Percentiles rank a stretch among this genome's conserved stretches.
Conservation (phyloP, 1,284 basidiomycete species). For the Marasmius fiardii region DNA sequence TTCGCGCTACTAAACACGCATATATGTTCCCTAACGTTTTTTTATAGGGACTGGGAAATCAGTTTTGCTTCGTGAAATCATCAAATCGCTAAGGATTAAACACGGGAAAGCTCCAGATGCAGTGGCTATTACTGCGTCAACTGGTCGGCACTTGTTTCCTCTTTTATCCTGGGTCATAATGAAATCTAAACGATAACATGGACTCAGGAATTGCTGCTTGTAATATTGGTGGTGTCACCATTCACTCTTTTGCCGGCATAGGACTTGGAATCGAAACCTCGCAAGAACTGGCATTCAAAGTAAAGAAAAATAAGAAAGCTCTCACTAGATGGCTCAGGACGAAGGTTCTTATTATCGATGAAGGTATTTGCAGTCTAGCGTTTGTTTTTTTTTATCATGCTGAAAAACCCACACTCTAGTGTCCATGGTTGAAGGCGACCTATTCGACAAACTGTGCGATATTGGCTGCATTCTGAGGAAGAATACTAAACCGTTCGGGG, state of each 20-base stretch:
- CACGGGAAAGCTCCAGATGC: slow-evolving; percentile 56
- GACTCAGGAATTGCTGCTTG: slow-evolving; percentile 86
- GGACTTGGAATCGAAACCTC: slow-evolving; percentile 77
- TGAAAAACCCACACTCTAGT: slow-evolving; percentile 45
- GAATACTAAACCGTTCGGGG: slow-evolving; percentile 79
- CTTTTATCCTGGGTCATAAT: neutral
- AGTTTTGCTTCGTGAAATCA: slow-evolving; percentile 89
- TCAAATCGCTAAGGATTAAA: slow-evolving; percentile 57
- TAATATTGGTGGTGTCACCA: slow-evolving; percentile 90
- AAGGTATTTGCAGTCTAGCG: slow-evolving; percentile 52
- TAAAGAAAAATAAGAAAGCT: slow-evolving; percentile 72
- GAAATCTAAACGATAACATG: neutral
- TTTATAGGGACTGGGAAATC: slow-evolving; percentile 89
- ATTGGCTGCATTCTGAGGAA: slow-evolving; percentile 67
- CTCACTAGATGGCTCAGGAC: slow-evolving; percentile 68
- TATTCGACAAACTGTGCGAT: slow-evolving; percentile 82
- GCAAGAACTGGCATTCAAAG: slow-evolving; percentile 62
- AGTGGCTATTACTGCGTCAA: slow-evolving; percentile 92
- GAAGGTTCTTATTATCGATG: slow-evolving; percentile 90
- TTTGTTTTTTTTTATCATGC: neutral
- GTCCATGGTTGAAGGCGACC: slow-evolving; percentile 94
- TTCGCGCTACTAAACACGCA: slow-evolving; percentile 7
- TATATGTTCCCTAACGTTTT: slow-evolving; percentile 2
- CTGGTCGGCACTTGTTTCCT: slow-evolving; percentile 46
- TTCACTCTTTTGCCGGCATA: slow-evolving; percentile 92